Conservation (phyloP, 257 asterid species). For the Phtheirospermum japonicum region DNA sequence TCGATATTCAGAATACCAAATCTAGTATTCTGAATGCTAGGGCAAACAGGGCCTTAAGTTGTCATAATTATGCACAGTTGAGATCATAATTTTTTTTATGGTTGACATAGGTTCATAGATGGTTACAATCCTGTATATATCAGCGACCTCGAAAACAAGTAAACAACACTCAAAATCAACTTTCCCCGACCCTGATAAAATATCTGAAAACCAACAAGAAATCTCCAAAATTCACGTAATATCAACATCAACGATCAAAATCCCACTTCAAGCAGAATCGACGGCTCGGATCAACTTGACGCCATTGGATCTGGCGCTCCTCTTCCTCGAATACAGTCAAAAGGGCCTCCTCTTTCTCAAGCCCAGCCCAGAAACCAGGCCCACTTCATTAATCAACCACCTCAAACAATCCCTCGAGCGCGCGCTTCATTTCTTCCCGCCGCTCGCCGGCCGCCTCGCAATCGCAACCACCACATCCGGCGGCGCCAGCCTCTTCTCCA, state of each 20-base stretch:
- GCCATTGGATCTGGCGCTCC: constrained; percentile 37
- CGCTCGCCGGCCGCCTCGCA: constrained; percentile 8
- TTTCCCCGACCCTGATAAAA: background rate
- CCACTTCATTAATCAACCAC: constrained; percentile 32
- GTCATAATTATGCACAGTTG: no score
- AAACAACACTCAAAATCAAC: no score
- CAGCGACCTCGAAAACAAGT: no score
- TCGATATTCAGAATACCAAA: no score
- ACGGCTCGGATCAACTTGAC: constrained; percentile 27
- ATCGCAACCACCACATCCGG: no score
- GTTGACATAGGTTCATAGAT: no score
- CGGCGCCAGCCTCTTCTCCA: constrained; percentile 21
- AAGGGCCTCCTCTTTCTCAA: constrained; percentile 37
- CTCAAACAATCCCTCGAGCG: constrained; percentile 36
- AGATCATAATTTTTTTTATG: no score
- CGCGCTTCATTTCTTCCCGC: constrained; percentile 41
- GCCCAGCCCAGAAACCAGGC: constrained; percentile 20
- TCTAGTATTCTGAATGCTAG: no score
- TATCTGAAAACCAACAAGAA: constrained; percentile 2
- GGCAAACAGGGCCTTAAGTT: no score
- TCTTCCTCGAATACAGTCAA: constrained; percentile 33
- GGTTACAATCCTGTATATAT: no score
- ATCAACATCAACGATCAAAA: no score
- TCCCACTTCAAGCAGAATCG: constrained; percentile 11
- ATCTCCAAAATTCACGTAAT: no score